Base-by-base conservation (phyloP, 139 green algal genomes). In the Desmodesmus armatus region DNA sequence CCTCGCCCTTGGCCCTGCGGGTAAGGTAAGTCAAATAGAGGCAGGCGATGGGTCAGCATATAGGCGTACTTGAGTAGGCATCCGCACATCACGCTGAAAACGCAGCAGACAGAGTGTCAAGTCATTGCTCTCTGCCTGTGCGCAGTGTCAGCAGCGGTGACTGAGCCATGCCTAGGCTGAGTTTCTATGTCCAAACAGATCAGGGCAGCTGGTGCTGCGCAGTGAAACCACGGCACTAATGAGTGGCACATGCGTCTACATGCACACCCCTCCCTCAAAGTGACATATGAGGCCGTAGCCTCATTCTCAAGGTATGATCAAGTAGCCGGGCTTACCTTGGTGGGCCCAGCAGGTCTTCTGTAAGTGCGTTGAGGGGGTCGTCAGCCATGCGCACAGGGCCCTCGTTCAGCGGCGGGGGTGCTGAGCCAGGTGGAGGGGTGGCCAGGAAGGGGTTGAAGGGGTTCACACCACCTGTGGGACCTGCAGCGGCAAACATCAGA, bases 381-480 rank as follows among this genome's bases (percentile, higher is more conserved):
- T 87, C 74, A 5, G 41, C 72, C 29, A 87, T 29, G 25, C 72
- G 62, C 55, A 81, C 66, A 3, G 66, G 76, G 37, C 76, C 82
- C 7, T 35, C 53, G 35, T 35, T 21, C 29, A 37, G 39, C 33
- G n/a, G 35, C n/a, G 69, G 15, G 29, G 71, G 58, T 13, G 49
- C 37, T 55, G 78, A 47, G n/a, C n/a, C n/a, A 35, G 62, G 49
- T 27, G 71, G 51, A 23, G 62, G 40, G 19, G 40, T 58, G 25
- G 71, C 55, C 33, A 76, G 29, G 72, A 87, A 87, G 15, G 82
- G 82, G 49, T 86, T 86, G 80, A 86, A 86, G 35, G 80, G 80
- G 39, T 86, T 86, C 17, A 11, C 35, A 6, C 35, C 37, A 21
- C 76, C 76, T 29, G 76, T 71, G 44, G 55, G 55, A 0, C 76